Percentiles rank a stretch among this genome's conserved stretches.
These are phyloP conservation scores for Solanum aculeatissimum DNA, from an alignment of 305 asterid genomes.

Conservation along the genomic window DNA sequence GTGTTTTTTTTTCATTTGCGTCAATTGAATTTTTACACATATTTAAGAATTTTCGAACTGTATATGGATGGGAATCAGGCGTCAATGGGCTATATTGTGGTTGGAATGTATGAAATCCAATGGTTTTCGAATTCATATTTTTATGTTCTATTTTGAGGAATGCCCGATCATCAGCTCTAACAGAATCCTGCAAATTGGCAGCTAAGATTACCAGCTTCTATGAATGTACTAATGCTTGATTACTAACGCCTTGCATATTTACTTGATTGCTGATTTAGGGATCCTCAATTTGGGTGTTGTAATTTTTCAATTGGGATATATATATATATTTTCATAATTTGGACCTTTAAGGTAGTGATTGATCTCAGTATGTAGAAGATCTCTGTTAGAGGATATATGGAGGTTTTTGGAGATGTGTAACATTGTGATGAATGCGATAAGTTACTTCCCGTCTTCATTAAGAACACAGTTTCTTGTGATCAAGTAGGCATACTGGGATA, in stretches of 20 bases:
- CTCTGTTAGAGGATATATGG: not conserved
- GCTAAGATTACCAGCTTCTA: not conserved
- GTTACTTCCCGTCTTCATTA: not conserved
- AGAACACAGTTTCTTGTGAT: not conserved
- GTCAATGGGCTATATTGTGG: not conserved
- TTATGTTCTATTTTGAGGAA: not conserved
- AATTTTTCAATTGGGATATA: not conserved
- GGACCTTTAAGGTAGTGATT: not conserved
- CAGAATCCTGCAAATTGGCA: not conserved
- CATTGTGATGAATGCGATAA: not conserved
- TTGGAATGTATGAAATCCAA: not conserved
- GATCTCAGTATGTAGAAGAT: not conserved
- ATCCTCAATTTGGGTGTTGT: not conserved
- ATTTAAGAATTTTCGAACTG: not conserved
- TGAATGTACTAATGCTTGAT: not conserved
- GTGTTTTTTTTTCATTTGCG: not conserved
- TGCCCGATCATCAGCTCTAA: not conserved
- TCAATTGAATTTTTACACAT: not conserved
- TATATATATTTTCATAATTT: not conserved
- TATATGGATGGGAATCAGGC: not conserved
- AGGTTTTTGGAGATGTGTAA: not conserved
- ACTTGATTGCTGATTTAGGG: not conserved
- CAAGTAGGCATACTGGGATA: not conserved
- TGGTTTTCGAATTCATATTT: not conserved
- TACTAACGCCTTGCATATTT: not conserved